Conservation (phyloP, 1,284 basidiomycete species). For the Phenoliferia sp. region DNA sequence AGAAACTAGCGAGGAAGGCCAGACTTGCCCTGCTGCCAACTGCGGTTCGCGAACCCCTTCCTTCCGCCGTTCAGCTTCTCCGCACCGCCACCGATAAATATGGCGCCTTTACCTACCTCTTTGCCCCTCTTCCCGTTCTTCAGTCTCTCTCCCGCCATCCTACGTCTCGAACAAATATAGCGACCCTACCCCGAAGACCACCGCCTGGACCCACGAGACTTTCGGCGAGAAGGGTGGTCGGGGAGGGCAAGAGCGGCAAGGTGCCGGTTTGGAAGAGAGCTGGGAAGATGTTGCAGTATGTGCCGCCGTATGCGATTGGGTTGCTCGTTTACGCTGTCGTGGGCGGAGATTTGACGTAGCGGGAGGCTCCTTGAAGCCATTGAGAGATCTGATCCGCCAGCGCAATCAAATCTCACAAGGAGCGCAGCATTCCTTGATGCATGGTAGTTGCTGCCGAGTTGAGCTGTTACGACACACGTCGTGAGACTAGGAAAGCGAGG, state of each 20-base stretch:
- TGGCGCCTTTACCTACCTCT: conserved; percentile 18
- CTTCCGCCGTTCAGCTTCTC: conserved; percentile 9
- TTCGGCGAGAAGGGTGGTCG: conserved; percentile 3
- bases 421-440: too few species aligned
- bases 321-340: conserved; percentile 23
- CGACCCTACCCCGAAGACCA: not conserved
- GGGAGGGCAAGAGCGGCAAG: not conserved
- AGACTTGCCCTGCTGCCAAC: not conserved
- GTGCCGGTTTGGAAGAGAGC: conserved; percentile 6
- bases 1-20: not conserved
- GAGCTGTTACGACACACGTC: too few species aligned
- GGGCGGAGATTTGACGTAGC: conserved; percentile 15
- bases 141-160: not conserved
- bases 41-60: not conserved
- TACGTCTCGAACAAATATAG: not conserved
- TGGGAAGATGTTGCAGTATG: conserved; percentile 11
- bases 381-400: too few species aligned
- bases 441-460: too few species aligned
- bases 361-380: not conserved
- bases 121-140: conserved; percentile 13
- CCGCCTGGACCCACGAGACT: conserved; percentile 15
- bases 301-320: conserved; percentile 28
- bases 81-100: conserved; percentile 8
- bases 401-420: too few species aligned
- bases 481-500: too few species aligned